Base-by-base conservation (phyloP, 2,329 filamentous ascomycete genomes). In the Aspergillus ochraceus region DNA sequence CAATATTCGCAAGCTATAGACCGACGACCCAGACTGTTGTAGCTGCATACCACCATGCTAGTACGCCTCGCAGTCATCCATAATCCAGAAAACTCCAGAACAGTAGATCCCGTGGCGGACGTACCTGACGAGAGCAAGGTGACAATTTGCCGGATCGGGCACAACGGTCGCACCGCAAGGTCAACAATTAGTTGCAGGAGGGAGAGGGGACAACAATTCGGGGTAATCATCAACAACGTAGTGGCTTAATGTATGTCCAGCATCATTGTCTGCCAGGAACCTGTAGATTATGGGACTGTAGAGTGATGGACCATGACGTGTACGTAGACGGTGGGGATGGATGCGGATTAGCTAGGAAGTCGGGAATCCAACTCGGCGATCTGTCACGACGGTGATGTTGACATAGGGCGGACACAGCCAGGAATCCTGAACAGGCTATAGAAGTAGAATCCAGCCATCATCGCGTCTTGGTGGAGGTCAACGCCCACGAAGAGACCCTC, bases 301-400 rank as follows among this genome's bases (percentile, higher is more conserved):
- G 32, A n/a, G 20, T 55, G 36, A 42, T n/a, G 49, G 57, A 20
- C 49, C 52, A 47, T 58, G 54, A 58, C 52, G 55, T 56, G 60
- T 60, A 56, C 39, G 52, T 55, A 51, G 55, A 55, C 39, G 58
- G 58, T 58, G 58, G 55, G 47, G 53, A 11, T 22, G 58, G 36
- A 29, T 59, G 60, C 42, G 53, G 50, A 39, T 56, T 47, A 57
- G 54, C 36, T n/a, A 42, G 19, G 49, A 46, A 49, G 47, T 51
- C 46, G 42, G 55, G 32, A 22, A 29, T 49, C 58, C 58, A 57
- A 51, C 49, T 29, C 42, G 60, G 30, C 54, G 22, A 47, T 32
- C 11, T 49, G 47, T 29, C 32, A 45, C 39, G 46, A 14, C 30
- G 20, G 10, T 51, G 49, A 20, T 36, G 32, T 26, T 36, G 22